Evolutionary conservation across 495 filamentous ascomycete genomes (phyloP), one percentile per base, ranked within the genome.

Genomic region (Annulohypoxylon bovei): DNA sequence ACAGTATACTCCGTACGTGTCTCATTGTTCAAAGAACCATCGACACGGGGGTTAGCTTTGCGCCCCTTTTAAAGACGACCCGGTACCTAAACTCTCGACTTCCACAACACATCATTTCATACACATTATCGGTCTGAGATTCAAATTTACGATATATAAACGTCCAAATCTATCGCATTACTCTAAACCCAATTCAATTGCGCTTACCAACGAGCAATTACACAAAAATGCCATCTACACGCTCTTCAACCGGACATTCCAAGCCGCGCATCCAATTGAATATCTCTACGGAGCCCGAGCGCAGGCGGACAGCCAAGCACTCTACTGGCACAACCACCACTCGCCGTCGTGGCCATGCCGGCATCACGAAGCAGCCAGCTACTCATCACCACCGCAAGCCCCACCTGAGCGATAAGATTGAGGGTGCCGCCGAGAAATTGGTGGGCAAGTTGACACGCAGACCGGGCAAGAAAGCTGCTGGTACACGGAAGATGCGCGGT

Each of bases 301-400:
- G 71, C 66, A 76, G 73, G 65, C 65, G 63, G 8, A 62, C 25
- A 7, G 65, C 68, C 39, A 72, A 73, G 9, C 42, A 59, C 56
- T 62, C 64, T 33, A 57, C 65, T 14, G 44, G 30, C 23, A 59
- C 53, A 20, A 67, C 63, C 23, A 50, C 62, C 8, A 54, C 39
- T 1, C 64, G 44, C 3, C 66, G 61, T 9, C 11, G 22, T 11
- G 65, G 44, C 69, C 57, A 67, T 22, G 56, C 59, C 16, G 65
- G 58, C 1, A 47, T 66, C 42, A 61, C 28, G 9, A 69, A 71
- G 42, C 68, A 65, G 63, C 72, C 76, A 2, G 75, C 65, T n/a
- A 73, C 73, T 44, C 77, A 78, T 58, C 77, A 78, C 49, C 76
- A 79, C 66, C 77, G 77, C 25, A 79, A 79, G 67, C 68, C 77